Evolutionary conservation across 768 basidiomycete genomes (phyloP).

Genomic region (Auricularia cornea): DNA sequence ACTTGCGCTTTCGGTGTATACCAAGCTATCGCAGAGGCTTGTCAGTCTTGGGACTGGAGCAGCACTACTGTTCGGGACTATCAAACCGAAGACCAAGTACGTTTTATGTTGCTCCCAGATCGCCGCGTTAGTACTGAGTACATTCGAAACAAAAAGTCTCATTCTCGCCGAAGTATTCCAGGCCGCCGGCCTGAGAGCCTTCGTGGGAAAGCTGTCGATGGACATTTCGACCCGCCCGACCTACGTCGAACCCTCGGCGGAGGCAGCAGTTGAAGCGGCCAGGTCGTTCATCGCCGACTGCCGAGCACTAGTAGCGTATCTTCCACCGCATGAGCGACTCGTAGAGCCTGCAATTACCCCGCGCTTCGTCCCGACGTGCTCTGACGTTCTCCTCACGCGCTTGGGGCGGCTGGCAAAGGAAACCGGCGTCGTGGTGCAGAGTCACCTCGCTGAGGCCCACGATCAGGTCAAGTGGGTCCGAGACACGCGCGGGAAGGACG

Average conservation of each 20-base stretch:
- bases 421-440: conserved; percentile 54
- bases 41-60: conserved; percentile 69
- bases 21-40: conserved; percentile 54
- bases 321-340: conserved; percentile 40
- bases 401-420: conserved; percentile 47
- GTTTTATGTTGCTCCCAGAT: too few relatives aligned
- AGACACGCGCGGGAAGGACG: conserved; percentile 48
- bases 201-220: conserved; percentile 90
- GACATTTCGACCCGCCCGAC: conserved; percentile 64
- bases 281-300: conserved; percentile 50
- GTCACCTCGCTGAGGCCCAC: conserved; percentile 73
- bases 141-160: conserved; percentile 43
- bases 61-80: conserved; percentile 75
- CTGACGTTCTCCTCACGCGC: conserved; percentile 55
- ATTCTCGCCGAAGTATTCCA: conserved; percentile 74
- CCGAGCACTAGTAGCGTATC: conserved; percentile 26
- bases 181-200: conserved; percentile 60
- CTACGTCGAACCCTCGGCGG: conserved; percentile 50
- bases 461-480: conserved; percentile 71
- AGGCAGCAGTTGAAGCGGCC: conserved; percentile 42
- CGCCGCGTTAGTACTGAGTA: neutral
- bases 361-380: conserved; percentile 84
- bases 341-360: conserved; percentile 83
- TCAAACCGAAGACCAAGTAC: conserved; percentile 75
- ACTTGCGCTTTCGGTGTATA: conserved; percentile 62